These are phyloP conservation scores for Ustilago xerochloae DNA, from an alignment of 1,284 basidiomycete species.

Conservation along the genomic window DNA sequence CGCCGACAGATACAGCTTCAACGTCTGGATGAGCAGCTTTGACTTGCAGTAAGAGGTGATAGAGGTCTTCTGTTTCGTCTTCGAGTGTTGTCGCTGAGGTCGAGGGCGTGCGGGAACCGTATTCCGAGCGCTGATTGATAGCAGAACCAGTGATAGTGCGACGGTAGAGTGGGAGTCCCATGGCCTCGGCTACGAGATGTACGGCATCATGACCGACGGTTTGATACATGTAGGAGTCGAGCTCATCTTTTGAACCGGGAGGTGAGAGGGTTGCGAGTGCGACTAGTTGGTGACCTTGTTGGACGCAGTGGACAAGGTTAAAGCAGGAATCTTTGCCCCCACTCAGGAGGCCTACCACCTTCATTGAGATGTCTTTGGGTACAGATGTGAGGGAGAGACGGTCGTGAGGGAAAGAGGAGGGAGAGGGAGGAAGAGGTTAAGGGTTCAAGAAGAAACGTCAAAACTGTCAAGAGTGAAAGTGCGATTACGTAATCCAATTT, in stretches of 20 bases:
- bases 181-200: constrained; percentile 83
- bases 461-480: neutral
- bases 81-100: constrained; percentile 64
- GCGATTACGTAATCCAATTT: neutral
- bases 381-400: neutral
- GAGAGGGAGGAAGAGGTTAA: neutral
- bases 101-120: constrained; percentile 73
- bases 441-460: constrained; percentile 20
- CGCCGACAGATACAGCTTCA: constrained; percentile 89
- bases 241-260: constrained; percentile 86
- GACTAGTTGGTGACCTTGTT: constrained; percentile 87
- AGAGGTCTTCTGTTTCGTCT: constrained; percentile 97
- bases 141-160: constrained; percentile 83
- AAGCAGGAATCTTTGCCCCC: constrained; percentile 99
- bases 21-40: constrained; percentile 80
- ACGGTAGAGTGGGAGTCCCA: constrained; percentile 87
- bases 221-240: constrained; percentile 98
- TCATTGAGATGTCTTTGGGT: constrained; percentile 73
- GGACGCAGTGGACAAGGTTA: constrained; percentile 88
- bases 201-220: constrained; percentile 96
- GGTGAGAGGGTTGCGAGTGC: constrained; percentile 91
- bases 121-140: constrained; percentile 83
- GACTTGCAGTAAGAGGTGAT: constrained; percentile 79
- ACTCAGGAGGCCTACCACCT: constrained; percentile 92
- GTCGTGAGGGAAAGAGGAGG: neutral